Percentiles rank a stretch among this genome's conserved stretches.
phyloP scores from a whole-genome alignment of 78 protist species.

The Cyanophora paradoxa region DNA sequence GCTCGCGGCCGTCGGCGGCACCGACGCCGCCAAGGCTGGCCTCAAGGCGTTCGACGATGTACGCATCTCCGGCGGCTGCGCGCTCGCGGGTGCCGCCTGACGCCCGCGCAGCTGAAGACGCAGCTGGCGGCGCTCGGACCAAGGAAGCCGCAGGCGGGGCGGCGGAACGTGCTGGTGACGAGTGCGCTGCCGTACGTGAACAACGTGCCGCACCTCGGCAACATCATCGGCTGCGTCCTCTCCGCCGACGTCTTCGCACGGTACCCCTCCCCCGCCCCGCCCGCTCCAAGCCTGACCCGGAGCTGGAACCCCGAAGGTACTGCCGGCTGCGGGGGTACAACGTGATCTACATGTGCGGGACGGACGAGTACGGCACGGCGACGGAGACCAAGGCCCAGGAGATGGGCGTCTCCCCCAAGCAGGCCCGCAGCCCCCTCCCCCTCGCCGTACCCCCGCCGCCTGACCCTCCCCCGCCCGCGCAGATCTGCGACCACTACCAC shows the following conservation, averaged over 20 bases:
- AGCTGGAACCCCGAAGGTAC: constrained; percentile 25
- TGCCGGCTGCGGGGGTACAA: constrained; percentile 63
- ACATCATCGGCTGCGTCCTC: constrained; percentile 83
- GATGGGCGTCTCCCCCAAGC: no score
- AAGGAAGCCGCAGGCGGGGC: no score
- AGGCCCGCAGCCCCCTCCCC: no score
- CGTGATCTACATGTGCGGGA: constrained; percentile 77
- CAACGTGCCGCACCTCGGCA: constrained; percentile 67
- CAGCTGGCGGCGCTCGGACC: no score
- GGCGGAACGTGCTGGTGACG: constrained; percentile 74
- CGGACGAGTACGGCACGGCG: constrained; percentile 86
- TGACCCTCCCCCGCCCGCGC: background rate
- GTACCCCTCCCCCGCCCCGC: background rate
- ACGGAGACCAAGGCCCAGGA: constrained; percentile 73
- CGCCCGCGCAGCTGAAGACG: no score
- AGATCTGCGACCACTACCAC: constrained; percentile 68
- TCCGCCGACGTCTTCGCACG: constrained; percentile 72
- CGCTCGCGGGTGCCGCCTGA: no score
- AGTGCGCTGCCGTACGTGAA: constrained; percentile 42
- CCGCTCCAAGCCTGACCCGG: background rate
- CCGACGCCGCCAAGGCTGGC: no score
- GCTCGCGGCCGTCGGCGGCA: no score
- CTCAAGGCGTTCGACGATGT: no score
- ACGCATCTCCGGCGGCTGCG: no score
- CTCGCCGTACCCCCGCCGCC: constrained; percentile 18